Base-by-base conservation (phyloP, 768 basidiomycete genomes). In the Lepiota venenata region DNA sequence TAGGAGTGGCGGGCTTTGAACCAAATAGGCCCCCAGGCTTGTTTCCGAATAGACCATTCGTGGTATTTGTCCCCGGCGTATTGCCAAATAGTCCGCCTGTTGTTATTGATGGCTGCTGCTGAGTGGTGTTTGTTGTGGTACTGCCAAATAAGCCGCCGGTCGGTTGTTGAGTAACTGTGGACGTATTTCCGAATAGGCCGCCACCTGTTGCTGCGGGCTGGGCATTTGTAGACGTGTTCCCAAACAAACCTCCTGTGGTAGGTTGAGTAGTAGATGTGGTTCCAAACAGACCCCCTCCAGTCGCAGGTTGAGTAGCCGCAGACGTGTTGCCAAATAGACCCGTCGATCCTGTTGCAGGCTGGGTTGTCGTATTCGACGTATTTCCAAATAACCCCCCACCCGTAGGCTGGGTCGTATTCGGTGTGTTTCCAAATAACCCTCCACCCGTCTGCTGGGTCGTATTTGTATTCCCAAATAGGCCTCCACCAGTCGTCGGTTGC, bases 61-160 rank as follows among this genome's bases (percentile, higher is more conserved):
- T 43, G 6, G 41, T 27, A 32, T 32, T 32, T 11, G 32, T 32
- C 8, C 32, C 32, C 9, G 60, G 47, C 42, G 60, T 49, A 47
- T 52, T 36, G 25, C 70, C 69, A 51, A 77, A 77, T 32, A 72
- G 41, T n/a, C 66, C 55, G 18, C 62, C 62, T 11, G 60, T 58
- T 47, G 58, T 48, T 43, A 55, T 25, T n/a, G 25, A 50, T 47
- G 57, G 63, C 38, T 55, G 64, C 38, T 55, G 64, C 42, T 61
- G 59, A 46, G 27, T 56, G 55, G 50, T 58, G 56, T 29, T 58
- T 47, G 22, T 59, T 42, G 40, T 44, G 32, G 60, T 50, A 29
- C 21, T 45, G 4, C 59, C 59, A 48, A 60, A 60, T 36, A 54
- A 20, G 27, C 45, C 42, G 36, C 45, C 41, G 18, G 53, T 47